Evolutionary conservation across 805 yeast species (phyloP).

Genomic region (Priceomyces carsonii): DNA sequence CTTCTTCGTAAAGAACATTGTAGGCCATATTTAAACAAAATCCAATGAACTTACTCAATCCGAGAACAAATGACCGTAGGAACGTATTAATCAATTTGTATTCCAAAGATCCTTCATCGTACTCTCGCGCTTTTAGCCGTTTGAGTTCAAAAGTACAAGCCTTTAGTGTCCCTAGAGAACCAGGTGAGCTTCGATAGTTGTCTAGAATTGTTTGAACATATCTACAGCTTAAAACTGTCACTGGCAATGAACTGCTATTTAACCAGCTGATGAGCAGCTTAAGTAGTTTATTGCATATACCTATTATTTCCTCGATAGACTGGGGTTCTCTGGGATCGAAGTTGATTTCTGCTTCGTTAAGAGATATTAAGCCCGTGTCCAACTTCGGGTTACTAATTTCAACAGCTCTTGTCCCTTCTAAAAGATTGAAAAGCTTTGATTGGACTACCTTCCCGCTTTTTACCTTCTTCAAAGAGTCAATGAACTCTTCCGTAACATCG

Average conservation of each 20-base stretch:
- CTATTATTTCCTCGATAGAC: slow-evolving; percentile 42
- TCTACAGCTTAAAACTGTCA: slow-evolving; percentile 73
- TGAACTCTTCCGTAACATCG: slow-evolving; percentile 61
- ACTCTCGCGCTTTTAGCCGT: slow-evolving; percentile 12
- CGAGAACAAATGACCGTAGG: slow-evolving; percentile 51
- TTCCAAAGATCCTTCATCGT: slow-evolving; percentile 15
- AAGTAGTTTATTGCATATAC: slow-evolving; percentile 55
- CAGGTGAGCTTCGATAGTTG: slow-evolving; percentile 31
- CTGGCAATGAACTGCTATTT: slow-evolving; percentile 70
- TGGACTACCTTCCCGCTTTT: slow-evolving; percentile 58
- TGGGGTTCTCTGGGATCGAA: slow-evolving; percentile 47
- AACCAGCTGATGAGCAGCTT: slow-evolving; percentile 71
- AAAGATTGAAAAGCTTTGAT: slow-evolving; percentile 59
- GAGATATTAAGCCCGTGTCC: slow-evolving; percentile 72
- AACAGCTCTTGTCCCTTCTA: slow-evolving; percentile 86
- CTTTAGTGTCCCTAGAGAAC: slow-evolving; percentile 6
- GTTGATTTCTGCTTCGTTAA: slow-evolving; percentile 42
- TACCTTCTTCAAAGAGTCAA: slow-evolving; percentile 37
- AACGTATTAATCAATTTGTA: slow-evolving; percentile 48
- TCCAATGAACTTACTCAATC: slow-evolving; percentile 55
- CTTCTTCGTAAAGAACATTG: slow-evolving; percentile 72
- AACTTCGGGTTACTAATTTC: slow-evolving; percentile 71
- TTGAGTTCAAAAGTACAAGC: slow-evolving; percentile 14
- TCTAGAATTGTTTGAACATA: slow-evolving; percentile 63
- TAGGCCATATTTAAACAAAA: slow-evolving; percentile 47